Conservation (phyloP, 192 early-diverging fungal species). For the Backusella australiensis region DNA sequence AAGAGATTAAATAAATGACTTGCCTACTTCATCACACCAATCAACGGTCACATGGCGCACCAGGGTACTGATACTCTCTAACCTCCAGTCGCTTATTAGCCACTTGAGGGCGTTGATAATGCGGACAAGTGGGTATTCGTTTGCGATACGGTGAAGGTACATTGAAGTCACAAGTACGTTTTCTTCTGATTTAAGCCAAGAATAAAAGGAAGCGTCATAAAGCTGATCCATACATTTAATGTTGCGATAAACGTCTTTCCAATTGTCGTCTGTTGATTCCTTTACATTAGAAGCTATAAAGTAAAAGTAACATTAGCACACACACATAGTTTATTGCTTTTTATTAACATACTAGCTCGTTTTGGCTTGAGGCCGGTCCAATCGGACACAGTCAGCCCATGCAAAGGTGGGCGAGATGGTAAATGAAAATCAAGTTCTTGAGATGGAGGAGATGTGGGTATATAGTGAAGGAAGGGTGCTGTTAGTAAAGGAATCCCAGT, state of each 20-base stretch:
- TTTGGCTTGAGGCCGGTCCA: conserved; percentile 19
- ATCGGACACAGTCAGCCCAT: conserved; percentile 22
- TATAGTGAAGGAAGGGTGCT: conserved; percentile 13
- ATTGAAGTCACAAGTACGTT: conserved; percentile 69
- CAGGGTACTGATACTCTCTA: conserved; percentile 67
- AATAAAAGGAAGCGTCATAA: conserved; percentile 74
- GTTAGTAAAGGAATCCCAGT: conserved; percentile 14
- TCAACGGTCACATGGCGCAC: conserved; percentile 70
- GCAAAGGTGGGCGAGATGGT: conserved; percentile 19
- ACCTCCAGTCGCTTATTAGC: conserved; percentile 71
- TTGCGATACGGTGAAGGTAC: conserved; percentile 72
- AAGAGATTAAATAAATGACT: not conserved
- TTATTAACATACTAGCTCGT: not conserved
- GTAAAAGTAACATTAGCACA: not conserved
- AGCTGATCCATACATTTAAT: conserved; percentile 74
- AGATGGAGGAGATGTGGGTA: conserved; percentile 17
- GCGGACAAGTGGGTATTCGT: conserved; percentile 69
- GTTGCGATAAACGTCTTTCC: conserved; percentile 73
- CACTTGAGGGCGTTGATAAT: conserved; percentile 76
- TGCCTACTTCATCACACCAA: conserved; percentile 58
- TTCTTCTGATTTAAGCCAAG: conserved; percentile 73
- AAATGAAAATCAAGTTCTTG: conserved; percentile 25
- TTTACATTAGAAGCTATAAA: not conserved
- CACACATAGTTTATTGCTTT: not conserved
- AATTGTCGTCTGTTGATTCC: conserved; percentile 31